phyloP scores from a whole-genome alignment of 2,329 filamentous ascomycete genomes.

The Aureobasidium subglaciale region DNA sequence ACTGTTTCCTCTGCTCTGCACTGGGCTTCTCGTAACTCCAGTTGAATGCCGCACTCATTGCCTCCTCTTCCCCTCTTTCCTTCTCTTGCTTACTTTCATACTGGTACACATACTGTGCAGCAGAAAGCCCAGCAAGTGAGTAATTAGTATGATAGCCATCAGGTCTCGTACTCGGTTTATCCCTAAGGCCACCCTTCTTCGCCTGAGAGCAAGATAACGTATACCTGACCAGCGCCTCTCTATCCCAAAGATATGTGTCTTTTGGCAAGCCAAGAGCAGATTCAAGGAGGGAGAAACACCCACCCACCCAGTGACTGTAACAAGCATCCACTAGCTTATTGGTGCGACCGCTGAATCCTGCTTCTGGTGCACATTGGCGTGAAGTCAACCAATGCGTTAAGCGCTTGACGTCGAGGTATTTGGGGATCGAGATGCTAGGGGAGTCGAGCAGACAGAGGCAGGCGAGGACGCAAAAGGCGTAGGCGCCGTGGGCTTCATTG shows the following conservation, averaged over 20 bases:
- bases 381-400: conserved; percentile 84
- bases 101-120: conserved; percentile 60
- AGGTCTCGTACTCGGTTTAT: conserved; percentile 86
- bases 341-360: conserved; percentile 85
- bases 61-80: conserved; percentile 13
- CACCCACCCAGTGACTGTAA: conserved; percentile 96
- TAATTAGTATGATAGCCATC: conserved; percentile 95
- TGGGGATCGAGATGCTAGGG: conserved; percentile 65
- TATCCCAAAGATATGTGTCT: conserved; percentile 60
- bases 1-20: conserved; percentile 43
- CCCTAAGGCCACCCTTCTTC: conserved; percentile 71
- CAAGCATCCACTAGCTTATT: conserved; percentile 98
- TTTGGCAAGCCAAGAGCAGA: conserved; percentile 52
- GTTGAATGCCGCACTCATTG: conserved; percentile 35
- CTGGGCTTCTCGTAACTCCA: conserved; percentile 43
- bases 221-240: conserved; percentile 79
- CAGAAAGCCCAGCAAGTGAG: conserved; percentile 77
- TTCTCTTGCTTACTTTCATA: conserved; percentile 7
- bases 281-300: conserved; percentile 87
- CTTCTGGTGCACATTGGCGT: conserved; percentile 83
- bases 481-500: conserved; percentile 90
- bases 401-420: conserved; percentile 68
- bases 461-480: conserved; percentile 88
- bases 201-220: conserved; percentile 81
- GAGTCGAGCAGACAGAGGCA: conserved; percentile 80